A percentile compares a stretch with the other conserved stretches of the same genome.
Conservation (phyloP, 1,284 basidiomycete species). For the Inonotus hispidus region DNA sequence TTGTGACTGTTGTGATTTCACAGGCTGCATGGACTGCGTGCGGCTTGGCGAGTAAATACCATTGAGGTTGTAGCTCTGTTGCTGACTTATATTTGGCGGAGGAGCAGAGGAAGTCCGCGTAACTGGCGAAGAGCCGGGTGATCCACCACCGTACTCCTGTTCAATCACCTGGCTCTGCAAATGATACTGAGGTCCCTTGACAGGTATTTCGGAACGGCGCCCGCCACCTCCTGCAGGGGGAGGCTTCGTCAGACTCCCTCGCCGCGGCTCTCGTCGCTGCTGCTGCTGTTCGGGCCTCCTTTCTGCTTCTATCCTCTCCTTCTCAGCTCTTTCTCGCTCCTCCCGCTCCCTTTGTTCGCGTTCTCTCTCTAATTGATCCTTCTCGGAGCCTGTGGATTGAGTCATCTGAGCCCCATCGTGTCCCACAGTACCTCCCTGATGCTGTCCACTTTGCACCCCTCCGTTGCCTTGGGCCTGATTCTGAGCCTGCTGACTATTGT, state of each 20-base stretch:
- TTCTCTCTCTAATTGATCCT: conserved; percentile 41
- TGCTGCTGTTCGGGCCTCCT: conserved; percentile 30
- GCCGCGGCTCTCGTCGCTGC: conserved; percentile 30
- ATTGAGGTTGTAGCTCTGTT: conserved; percentile 6
- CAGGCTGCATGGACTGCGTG: neutral
- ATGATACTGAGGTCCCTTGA: conserved; percentile 87
- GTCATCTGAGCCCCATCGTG: conserved; percentile 38
- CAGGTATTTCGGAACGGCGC: conserved; percentile 78
- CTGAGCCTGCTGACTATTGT: neutral
- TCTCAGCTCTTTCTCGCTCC: conserved; percentile 27
- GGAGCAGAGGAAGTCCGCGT: conserved; percentile 22
- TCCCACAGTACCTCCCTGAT: conserved; percentile 29
- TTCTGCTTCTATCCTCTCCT: conserved; percentile 29
- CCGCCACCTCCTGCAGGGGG: conserved; percentile 52
- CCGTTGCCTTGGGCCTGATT: conserved; percentile 9
- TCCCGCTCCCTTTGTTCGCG: conserved; percentile 42
- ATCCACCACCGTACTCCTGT: conserved; percentile 58
- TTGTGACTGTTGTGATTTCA: neutral
- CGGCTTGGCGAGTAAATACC: conserved; percentile 3
- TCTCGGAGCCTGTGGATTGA: conserved; percentile 32
- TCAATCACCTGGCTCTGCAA: conserved; percentile 91
- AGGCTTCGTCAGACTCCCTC: conserved; percentile 42
- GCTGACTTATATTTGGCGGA: conserved; percentile 23
- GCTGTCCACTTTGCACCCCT: neutral
- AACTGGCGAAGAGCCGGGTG: conserved; percentile 25